Evolutionary conservation across 2,329 filamentous ascomycete species (phyloP), one percentile per base, ranked within the genome.

Genomic region (Colletotrichum liaoningense): DNA sequence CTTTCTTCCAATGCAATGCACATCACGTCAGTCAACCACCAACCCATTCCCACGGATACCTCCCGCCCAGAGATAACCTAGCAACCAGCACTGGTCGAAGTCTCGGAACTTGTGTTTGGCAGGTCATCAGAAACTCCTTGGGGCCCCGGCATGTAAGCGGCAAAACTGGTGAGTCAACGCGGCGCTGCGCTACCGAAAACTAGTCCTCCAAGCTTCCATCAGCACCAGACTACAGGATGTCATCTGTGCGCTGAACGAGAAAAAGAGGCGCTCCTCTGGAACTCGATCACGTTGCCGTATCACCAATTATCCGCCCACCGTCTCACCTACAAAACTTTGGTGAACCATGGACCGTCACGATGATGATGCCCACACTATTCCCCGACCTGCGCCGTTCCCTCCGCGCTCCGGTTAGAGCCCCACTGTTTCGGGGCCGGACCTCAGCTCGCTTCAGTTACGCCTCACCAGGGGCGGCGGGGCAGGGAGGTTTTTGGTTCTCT

Each of bases 131-230:
- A 52, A 52, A 62, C 28, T 52, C 58, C 16, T 52, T 52, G 26
- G 16, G 1, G 38, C 14, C 58, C 24, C 58, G 30, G 58, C 58
- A 72, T 69, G 69, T 58, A 59, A 63, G 69, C 65, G 65, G 65
- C 64, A 42, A 49, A 8, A 28, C 58, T 42, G 38, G 65, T 64
- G 69, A 69, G 58, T 72, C 69, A 69, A 69, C 65, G 52, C 54
- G 58, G 67, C 67, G 58, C 54, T 59, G 58, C 65, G 38, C 69
- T 72, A 59, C 69, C 52, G 30, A 5, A 11, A 33, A 63, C 69
- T 72, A 72, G 69, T 42, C 46, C 68, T 67, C 38, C 60, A 22
- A 14, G 42, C 60, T 35, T 16, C 28, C 49, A 60, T 22, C 54
- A 22, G 28, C 46, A 60, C n/a, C 30, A 22, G 28, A 55, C 42